Percentiles rank a stretch among this genome's conserved stretches.
These are phyloP conservation scores for Ophiostoma novo-ulmi DNA, from an alignment of 2,329 filamentous ascomycete species.

Conservation along the genomic window DNA sequence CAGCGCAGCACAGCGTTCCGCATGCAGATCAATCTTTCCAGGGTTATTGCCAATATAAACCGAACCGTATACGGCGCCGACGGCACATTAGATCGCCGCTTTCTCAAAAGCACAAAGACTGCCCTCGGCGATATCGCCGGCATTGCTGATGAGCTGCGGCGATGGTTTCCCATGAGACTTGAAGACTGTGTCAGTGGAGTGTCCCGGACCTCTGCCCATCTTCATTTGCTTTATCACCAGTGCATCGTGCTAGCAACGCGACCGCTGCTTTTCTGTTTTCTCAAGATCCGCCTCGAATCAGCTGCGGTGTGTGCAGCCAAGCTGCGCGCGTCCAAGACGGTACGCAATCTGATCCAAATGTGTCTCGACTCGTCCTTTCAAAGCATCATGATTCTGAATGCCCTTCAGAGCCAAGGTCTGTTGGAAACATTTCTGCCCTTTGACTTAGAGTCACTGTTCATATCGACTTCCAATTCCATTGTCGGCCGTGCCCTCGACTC, in stretches of 20 bases:
- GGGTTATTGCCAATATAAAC: conserved; percentile 15
- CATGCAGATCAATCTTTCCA: conserved; percentile 7
- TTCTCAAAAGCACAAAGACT: conserved; percentile 4
- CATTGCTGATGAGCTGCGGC: conserved; percentile 12
- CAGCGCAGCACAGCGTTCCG: conserved; percentile 9
- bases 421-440: conserved; percentile 8
- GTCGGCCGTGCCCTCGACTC: neutral
- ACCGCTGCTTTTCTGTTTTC: conserved; percentile 10
- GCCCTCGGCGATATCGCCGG: conserved; percentile 7
- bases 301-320: neutral
- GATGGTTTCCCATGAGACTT: neutral
- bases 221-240: conserved; percentile 17
- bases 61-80: conserved; percentile 14
- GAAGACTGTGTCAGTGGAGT: neutral
- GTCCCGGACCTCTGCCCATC: conserved; percentile 7
- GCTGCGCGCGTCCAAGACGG: neutral
- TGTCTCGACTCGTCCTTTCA: conserved; percentile 13
- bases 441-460: conserved; percentile 8
- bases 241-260: conserved; percentile 13
- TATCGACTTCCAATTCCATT: neutral
- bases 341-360: conserved; percentile 1
- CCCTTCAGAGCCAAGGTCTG: conserved; percentile 9
- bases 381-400: neutral
- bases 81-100: neutral
- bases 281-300: conserved; percentile 11